Conservation (phyloP, 805 yeast species). For the Pichia sporocuriosa region DNA sequence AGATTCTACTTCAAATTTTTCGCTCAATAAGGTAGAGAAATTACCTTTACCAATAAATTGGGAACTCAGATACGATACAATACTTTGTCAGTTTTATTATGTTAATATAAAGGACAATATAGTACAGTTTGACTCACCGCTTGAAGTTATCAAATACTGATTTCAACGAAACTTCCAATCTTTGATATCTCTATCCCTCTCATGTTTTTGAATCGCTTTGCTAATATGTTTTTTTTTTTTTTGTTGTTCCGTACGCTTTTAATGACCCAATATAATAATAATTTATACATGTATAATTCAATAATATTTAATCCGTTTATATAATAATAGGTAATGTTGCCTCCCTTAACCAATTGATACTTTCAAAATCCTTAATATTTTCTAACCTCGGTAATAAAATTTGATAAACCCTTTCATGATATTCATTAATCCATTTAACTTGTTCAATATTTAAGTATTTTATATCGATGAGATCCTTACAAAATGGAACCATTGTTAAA, state of each 20-base stretch:
- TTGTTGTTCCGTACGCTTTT: background rate
- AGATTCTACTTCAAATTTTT: too few relatives aligned
- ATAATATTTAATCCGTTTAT: too few relatives aligned
- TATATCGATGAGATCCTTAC: constrained; percentile 63
- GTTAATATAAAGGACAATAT: constrained; percentile 30
- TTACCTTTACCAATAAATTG: constrained; percentile 31
- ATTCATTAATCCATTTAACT: constrained; percentile 58
- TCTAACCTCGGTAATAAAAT: constrained; percentile 45
- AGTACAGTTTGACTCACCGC: constrained; percentile 39
- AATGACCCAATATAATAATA: background rate
- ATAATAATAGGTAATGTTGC: constrained; percentile 39
- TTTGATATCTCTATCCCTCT: too few relatives aligned
- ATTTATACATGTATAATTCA: too few relatives aligned
- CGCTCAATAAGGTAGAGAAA: too few relatives aligned
- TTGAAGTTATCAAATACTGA: constrained; percentile 30
- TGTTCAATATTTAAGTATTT: constrained; percentile 54
- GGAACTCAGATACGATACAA: constrained; percentile 33
- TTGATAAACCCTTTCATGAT: constrained; percentile 53
- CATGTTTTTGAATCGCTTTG: too few relatives aligned
- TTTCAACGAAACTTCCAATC: background rate
- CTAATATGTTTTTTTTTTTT: background rate
- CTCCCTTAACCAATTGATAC: constrained; percentile 62
- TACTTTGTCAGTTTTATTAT: constrained; percentile 36
- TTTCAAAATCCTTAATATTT: constrained; percentile 48
- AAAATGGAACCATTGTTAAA: constrained; percentile 79